phyloP scores from a whole-genome alignment of 371 early-diverging fungal species.

The Massospora cicadina region DNA sequence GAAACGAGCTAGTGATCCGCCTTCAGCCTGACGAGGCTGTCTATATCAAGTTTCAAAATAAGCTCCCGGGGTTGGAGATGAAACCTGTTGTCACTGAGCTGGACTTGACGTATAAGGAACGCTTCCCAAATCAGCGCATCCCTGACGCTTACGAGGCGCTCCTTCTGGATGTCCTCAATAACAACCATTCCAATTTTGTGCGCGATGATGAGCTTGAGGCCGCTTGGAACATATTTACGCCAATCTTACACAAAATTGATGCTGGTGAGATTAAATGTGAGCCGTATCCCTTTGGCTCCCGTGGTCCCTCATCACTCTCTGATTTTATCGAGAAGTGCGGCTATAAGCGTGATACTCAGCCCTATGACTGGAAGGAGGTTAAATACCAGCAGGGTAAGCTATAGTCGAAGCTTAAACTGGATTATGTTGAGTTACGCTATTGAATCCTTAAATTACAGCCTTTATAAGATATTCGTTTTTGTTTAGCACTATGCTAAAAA shows the following conservation, averaged over 20 bases:
- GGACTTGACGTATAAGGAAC: slow-evolving; percentile 72
- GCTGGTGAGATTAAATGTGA: slow-evolving; percentile 38
- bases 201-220: slow-evolving; percentile 88
- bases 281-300: slow-evolving; percentile 68
- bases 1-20: slow-evolving; percentile 92
- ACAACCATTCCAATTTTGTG: slow-evolving; percentile 93
- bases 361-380: slow-evolving; percentile 20
- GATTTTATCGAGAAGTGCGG: slow-evolving; percentile 57
- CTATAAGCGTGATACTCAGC: slow-evolving; percentile 24
- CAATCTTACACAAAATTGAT: slow-evolving; percentile 80
- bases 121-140: slow-evolving; percentile 67
- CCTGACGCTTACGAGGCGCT: slow-evolving; percentile 95
- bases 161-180: slow-evolving; percentile 73
- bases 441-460: too few relatives aligned
- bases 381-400: slow-evolving; percentile 2
- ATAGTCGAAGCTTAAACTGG: not conserved
- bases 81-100: slow-evolving; percentile 66
- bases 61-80: slow-evolving; percentile 63
- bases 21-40: slow-evolving; percentile 91
- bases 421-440: not conserved
- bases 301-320: slow-evolving; percentile 65
- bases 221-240: slow-evolving; percentile 95
- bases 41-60: slow-evolving; percentile 94
- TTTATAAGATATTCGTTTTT: too few relatives aligned
- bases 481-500: too few relatives aligned